Evolutionary conservation across 208 protist species (phyloP).

Genomic region (Trypanosoma conorhini): DNA sequence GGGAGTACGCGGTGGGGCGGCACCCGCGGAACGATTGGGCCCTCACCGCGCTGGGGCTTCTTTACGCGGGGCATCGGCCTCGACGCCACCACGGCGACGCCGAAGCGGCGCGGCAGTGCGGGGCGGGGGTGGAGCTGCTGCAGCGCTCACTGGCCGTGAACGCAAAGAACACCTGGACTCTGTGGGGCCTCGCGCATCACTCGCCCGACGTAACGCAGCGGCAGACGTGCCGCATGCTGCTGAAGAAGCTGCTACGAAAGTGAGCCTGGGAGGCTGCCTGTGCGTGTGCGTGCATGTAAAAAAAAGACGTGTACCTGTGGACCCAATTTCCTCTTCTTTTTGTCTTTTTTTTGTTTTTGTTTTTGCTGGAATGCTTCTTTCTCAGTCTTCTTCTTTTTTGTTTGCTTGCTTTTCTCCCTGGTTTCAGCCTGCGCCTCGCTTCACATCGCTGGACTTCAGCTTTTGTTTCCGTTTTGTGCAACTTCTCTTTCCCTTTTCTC

Average conservation of each 20-base stretch:
- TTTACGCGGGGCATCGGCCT: constrained; percentile 5
- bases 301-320: background rate
- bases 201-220: constrained; percentile 22
- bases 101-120: background rate
- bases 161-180: constrained; percentile 45
- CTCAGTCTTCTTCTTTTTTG: constrained; percentile 26
- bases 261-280: background rate
- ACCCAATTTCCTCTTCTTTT: background rate
- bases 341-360: background rate
- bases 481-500: no score
- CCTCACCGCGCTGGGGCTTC: constrained; percentile 36
- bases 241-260: constrained; percentile 19
- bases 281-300: background rate
- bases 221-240: constrained; percentile 26
- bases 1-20: constrained; percentile 14
- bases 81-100: background rate
- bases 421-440: background rate
- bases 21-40: constrained; percentile 53
- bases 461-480: constrained; percentile 6
- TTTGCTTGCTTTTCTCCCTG: constrained; percentile 11
- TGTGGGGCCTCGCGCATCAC: constrained; percentile 40
- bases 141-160: constrained; percentile 41
- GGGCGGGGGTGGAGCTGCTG: constrained; percentile 31
- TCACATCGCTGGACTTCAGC: background rate
- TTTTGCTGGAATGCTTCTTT: background rate